Conservation (phyloP, 495 filamentous ascomycete species). For the Letharia lupina region DNA sequence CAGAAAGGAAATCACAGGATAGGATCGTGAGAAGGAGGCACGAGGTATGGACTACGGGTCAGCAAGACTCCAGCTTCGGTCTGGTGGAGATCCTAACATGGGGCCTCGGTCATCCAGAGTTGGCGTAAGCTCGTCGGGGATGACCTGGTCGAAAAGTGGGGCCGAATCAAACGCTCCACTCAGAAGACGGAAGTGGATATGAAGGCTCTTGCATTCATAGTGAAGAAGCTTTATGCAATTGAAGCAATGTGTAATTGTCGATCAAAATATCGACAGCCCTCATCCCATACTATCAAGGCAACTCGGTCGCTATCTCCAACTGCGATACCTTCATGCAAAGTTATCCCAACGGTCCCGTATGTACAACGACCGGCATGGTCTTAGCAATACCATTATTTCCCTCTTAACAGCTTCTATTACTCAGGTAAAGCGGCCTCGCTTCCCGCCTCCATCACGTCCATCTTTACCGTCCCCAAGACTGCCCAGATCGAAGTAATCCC, state of each 20-base stretch:
- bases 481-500: constrained; percentile 77
- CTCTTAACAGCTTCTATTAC: neutral
- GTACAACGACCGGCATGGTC: constrained; percentile 5
- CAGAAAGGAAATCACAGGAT: neutral
- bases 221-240: neutral
- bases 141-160: neutral
- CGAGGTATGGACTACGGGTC: neutral
- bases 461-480: constrained; percentile 58
- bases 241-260: constrained; percentile 8
- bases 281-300: neutral
- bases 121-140: neutral
- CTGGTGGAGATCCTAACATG: neutral
- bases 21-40: neutral
- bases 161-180: neutral
- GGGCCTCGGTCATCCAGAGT: neutral
- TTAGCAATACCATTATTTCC: neutral
- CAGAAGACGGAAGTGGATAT: neutral
- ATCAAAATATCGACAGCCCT: neutral
- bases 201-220: neutral
- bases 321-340: constrained; percentile 3
- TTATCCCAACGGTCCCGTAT: constrained; percentile 13
- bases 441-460: constrained; percentile 54
- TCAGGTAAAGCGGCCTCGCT: constrained; percentile 63
- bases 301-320: constrained; percentile 15
- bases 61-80: neutral